phyloP scores from a whole-genome alignment of 306 rosid genomes.

The Clitoria ternatea region DNA sequence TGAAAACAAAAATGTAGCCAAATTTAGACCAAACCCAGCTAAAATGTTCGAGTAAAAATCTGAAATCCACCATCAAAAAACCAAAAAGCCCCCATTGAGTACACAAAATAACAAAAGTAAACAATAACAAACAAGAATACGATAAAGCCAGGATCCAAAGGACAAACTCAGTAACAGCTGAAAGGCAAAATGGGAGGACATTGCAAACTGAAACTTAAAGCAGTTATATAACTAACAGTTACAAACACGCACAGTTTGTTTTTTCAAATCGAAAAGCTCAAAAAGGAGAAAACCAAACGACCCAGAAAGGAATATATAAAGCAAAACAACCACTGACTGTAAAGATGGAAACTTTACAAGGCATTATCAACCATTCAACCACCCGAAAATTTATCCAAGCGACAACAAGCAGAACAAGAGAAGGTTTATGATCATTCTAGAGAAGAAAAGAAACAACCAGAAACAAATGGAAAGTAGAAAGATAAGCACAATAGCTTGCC shows the following conservation, averaged over 20 bases:
- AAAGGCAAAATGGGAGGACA: conserved; percentile 1
- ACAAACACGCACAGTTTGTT: not conserved
- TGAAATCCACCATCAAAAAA: conserved; percentile 15
- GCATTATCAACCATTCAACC: not conserved
- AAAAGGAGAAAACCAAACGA: conserved; percentile 10
- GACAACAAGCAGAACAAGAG: not conserved
- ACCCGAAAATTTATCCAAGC: not conserved
- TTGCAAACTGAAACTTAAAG: not conserved
- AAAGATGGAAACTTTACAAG: conserved; percentile 9
- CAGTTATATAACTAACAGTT: not conserved
- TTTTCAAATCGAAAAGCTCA: conserved; percentile 4
- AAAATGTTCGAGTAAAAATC: conserved; percentile 9
- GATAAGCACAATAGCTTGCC: not conserved
- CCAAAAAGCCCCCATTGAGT: not conserved
- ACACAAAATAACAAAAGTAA: not conserved
- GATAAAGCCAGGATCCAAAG: conserved; percentile 4
- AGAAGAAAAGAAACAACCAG: not conserved
- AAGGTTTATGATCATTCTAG: not conserved
- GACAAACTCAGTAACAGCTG: not conserved
- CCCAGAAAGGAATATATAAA: conserved; percentile 25
- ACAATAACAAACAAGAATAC: not conserved
- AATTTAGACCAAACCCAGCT: conserved; percentile 11
- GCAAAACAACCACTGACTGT: conserved; percentile 7
- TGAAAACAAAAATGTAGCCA: not conserved
- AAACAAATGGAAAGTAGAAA: not conserved